These are phyloP conservation scores for Pisolithus orientalis DNA, from an alignment of 768 basidiomycete species.

Conservation along the genomic window DNA sequence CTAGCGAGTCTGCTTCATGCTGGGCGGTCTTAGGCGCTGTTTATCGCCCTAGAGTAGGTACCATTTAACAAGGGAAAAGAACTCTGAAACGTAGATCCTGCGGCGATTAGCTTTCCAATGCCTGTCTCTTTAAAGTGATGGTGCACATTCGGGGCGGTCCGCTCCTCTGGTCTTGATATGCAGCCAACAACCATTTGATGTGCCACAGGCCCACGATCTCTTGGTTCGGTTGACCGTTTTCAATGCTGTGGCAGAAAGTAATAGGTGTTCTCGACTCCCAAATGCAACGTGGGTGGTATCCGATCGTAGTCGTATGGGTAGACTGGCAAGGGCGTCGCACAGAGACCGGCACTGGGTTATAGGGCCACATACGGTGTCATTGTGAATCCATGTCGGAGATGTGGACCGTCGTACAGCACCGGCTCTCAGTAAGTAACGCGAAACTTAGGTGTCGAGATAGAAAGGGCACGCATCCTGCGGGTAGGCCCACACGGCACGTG, in stretches of 20 bases:
- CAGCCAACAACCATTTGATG: neutral
- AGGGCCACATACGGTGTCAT: no score
- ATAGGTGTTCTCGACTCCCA: no score
- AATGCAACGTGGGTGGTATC: no score
- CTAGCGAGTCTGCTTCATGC: neutral
- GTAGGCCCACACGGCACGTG: neutral
- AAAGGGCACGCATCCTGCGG: no score
- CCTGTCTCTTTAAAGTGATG: neutral
- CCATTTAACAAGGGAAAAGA: neutral
- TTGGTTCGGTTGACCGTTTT: no score
- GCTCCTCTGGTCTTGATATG: neutral
- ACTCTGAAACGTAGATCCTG: neutral
- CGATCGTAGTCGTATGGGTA: no score
- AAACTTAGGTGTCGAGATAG: no score
- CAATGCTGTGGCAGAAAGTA: no score
- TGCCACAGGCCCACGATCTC: no score
- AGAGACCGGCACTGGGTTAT: neutral
- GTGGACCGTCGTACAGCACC: no score
- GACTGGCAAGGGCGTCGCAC: neutral
- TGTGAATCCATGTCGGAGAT: no score
- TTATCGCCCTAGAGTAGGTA: neutral
- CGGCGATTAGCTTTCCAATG: slow-evolving; percentile 2
- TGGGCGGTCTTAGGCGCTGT: neutral
- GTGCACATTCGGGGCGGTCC: neutral
- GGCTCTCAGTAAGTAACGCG: no score